phyloP scores from a whole-genome alignment of 192 early-diverging fungal species.

The Diversispora eburnea region DNA sequence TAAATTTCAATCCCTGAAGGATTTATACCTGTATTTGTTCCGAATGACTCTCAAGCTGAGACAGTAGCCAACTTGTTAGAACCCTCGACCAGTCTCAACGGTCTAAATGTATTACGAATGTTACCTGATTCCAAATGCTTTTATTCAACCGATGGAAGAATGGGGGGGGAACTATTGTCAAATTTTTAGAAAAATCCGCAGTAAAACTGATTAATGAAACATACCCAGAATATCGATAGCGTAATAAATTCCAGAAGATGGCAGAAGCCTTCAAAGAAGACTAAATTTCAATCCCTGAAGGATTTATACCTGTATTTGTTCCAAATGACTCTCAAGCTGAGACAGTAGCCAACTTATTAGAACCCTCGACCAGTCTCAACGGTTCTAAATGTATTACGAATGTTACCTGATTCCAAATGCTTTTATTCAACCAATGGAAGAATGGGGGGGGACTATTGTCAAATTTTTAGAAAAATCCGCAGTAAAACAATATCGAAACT shows the following conservation, averaged over 20 bases:
- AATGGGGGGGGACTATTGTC: background rate
- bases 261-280: slow-evolving; percentile 20
- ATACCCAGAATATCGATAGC: too few relatives aligned
- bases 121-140: slow-evolving; percentile 30
- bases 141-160: slow-evolving; percentile 29
- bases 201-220: too few relatives aligned
- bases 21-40: slow-evolving; percentile 12
- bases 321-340: slow-evolving; percentile 21
- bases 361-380: background rate
- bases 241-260: slow-evolving; percentile 21
- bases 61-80: slow-evolving; percentile 16
- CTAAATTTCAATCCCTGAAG: slow-evolving; percentile 15
- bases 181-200: too few relatives aligned
- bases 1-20: slow-evolving; percentile 18
- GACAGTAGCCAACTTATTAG: slow-evolving; percentile 14
- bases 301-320: slow-evolving; percentile 12
- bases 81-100: background rate
- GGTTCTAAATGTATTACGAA: slow-evolving; percentile 2
- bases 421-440: background rate
- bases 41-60: slow-evolving; percentile 18
- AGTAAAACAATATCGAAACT: slow-evolving; percentile 33
- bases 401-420: slow-evolving; percentile 12
- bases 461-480: background rate
- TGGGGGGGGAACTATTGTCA: too few relatives aligned
- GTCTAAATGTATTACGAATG: slow-evolving; percentile 12